phyloP scores from a whole-genome alignment of 208 protist species.

The Acanthamoeba castellanii region DNA sequence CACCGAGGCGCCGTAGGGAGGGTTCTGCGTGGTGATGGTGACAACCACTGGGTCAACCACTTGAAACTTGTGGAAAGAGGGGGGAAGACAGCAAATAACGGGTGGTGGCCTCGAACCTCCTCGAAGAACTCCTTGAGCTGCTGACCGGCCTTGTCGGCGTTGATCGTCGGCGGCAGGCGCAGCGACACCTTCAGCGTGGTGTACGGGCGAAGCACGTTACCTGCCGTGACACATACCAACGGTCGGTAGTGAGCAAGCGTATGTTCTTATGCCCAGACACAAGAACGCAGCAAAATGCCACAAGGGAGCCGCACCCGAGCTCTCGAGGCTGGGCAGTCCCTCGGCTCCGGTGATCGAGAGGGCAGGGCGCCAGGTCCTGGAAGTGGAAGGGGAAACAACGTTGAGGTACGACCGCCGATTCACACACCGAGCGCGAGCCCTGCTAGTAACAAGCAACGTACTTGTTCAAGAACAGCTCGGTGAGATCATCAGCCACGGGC shows the following conservation, averaged over 20 bases:
- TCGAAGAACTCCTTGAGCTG: conserved; percentile 91
- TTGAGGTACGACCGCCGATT: neutral
- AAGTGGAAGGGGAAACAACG: neutral
- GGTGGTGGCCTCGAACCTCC: conserved; percentile 9
- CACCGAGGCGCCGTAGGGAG: conserved; percentile 95
- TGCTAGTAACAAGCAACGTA: neutral
- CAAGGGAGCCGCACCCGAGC: conserved; percentile 81
- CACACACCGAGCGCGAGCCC: neutral
- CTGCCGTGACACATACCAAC: conserved; percentile 42
- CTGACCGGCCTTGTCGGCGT: conserved; percentile 86
- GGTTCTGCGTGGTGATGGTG: conserved; percentile 52
- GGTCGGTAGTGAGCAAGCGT: neutral
- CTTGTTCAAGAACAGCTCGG: conserved; percentile 92
- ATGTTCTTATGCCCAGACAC: neutral
- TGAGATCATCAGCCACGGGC: conserved; percentile 87
- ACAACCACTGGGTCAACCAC: neutral
- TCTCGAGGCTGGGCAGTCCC: conserved; percentile 91
- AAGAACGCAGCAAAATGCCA: no score
- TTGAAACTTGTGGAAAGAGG: neutral
- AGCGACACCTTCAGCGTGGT: conserved; percentile 95
- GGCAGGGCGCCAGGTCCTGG: conserved; percentile 93
- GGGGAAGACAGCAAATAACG: no score
- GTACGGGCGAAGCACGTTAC: conserved; percentile 95
- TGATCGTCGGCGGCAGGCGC: conserved; percentile 92
- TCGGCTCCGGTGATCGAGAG: conserved; percentile 93